Evolutionary conservation across 1,284 basidiomycete genomes (phyloP), one percentile per base, ranked within the genome.

Genomic region (Vanrija humicola): DNA sequence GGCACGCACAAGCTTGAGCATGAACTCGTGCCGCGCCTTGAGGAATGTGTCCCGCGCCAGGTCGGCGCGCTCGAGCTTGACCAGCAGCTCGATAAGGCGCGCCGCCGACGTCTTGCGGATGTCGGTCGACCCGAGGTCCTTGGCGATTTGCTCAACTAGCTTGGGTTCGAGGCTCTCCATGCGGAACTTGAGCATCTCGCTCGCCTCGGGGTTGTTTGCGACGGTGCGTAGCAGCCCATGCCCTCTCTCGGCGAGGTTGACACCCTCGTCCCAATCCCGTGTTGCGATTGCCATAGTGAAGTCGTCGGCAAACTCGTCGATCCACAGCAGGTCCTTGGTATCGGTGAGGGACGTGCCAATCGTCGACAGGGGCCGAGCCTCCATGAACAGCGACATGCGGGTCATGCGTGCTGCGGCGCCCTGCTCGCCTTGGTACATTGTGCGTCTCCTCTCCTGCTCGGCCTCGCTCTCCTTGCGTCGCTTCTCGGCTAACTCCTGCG

Each of bases 381-480:
- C 58, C 3, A 75, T 51, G 38, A 58, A 58, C 38, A 54, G 38
- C 3, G 59, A 58, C 55, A 55, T 49, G 49, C 49, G 46, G 2
- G 48, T 46, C 57, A 57, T 57, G 38, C 55, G 56, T n/a, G 50
- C 28, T 18, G 52, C 51, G 6, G 52, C 46, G 2, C 43, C 48
- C 3, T 48, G 86, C 64, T 86, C 84, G 14, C 80, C 81, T 40
- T 80, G 74, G 87, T 88, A 92, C 72, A 90, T 76, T 63, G 84
- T 90, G 77, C 89, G 88, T 43, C 91, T 81, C 54, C 89, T 80
- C 68, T 92, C 89, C 69, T 93, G 89, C 74, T 94, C 90, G 34
- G 88, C 89, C 74, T 93, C 91, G 50, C 88, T 87, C 67, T 96
- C 91, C 73, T 92, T 96, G 52, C 92, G 84, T 64, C 85, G 87